Base-by-base conservation (phyloP, 1,284 basidiomycete species). In the Cerioporus squamosus region DNA sequence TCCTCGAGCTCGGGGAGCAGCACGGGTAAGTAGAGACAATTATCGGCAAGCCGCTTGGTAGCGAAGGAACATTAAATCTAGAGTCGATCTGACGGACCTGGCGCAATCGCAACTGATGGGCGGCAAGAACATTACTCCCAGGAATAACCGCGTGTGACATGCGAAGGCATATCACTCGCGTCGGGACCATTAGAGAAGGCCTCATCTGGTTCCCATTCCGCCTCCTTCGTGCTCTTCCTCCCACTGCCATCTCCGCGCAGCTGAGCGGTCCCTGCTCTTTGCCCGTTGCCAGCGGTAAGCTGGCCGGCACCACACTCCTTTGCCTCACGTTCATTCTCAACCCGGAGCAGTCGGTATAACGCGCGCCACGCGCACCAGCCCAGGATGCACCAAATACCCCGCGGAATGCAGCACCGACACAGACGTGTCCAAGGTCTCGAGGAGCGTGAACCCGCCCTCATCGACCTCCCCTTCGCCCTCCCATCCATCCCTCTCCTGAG, bases 401-500 rank as follows among this genome's bases (percentile, higher is more conserved):
- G 58, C 52, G 55, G 40, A 17, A 67, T 63, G 62, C 62, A 57
- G 49, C 63, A 53, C 44, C 59, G 57, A 39, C 55, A 57, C 33
- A 53, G 52, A 49, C 62, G 60, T 50, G 44, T 54, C 36, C 50
- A 64, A 31, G 33, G 45, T 46, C 68, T 79, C 36, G 64, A 74
- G 15, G 70, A 68, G 56, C 79, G 79, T 57, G 72, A 74, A 20
- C 79, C 79, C 24, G 64, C 72, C 7, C 76, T 80, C 58, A 70
- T 79, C 44, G 73, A 75, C 45, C 62, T 80, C 2, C 75, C 79
- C 31, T 58, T 79, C 33, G 69, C 75, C 14, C 48, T 80, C 33
- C 79, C 79, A 17, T 74, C 77, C 10, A 70, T 81, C 33, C 79
- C 82, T 2, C 51, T 85, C 20, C 64, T 82, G 36, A 69, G 67